These are phyloP conservation scores for Pseudocercospora vitis DNA, from an alignment of 2,329 filamentous ascomycete genomes.

Conservation along the genomic window DNA sequence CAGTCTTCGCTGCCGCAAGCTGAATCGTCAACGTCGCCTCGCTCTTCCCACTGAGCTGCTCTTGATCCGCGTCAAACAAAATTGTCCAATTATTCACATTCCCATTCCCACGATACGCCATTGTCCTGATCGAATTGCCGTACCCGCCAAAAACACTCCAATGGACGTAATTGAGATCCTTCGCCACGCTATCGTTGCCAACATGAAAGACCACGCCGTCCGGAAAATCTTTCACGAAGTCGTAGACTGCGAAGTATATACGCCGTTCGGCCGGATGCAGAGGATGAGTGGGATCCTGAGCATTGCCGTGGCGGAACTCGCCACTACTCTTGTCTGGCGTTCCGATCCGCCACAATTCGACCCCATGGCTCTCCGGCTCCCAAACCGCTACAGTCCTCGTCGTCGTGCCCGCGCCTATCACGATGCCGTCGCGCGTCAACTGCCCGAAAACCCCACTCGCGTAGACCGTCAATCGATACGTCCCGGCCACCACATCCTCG, in stretches of 20 bases:
- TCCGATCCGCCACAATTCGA: slow-evolving; percentile 63
- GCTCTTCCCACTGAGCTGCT: slow-evolving; percentile 42
- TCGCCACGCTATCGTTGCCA: slow-evolving; percentile 50
- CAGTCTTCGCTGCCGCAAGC: slow-evolving; percentile 62
- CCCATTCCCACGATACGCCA: slow-evolving; percentile 46
- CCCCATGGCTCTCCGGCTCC: slow-evolving; percentile 57
- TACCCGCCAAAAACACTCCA: slow-evolving; percentile 64
- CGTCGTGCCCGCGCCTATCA: slow-evolving; percentile 45
- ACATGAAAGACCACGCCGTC: slow-evolving; percentile 59
- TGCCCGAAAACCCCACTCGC: slow-evolving; percentile 63
- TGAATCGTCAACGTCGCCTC: slow-evolving; percentile 63
- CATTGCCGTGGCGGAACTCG: slow-evolving; percentile 61
- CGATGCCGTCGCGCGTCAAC: slow-evolving; percentile 55
- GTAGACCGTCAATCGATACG: slow-evolving; percentile 63
- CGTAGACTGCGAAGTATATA: slow-evolving; percentile 62
- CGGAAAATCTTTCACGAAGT: slow-evolving; percentile 61
- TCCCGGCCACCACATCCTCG: slow-evolving; percentile 56
- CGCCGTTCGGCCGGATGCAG: slow-evolving; percentile 58
- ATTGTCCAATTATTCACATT: slow-evolving; percentile 63
- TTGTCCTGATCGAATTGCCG: slow-evolving; percentile 49
- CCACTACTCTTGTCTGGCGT: slow-evolving; percentile 62
- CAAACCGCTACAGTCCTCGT: slow-evolving; percentile 48
- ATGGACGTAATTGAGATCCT: slow-evolving; percentile 64
- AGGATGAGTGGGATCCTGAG: slow-evolving; percentile 50
- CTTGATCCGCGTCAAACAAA: slow-evolving; percentile 50